Evolutionary conservation across 1,284 basidiomycete species (phyloP).

Genomic region (Apiotrichum gracile): DNA sequence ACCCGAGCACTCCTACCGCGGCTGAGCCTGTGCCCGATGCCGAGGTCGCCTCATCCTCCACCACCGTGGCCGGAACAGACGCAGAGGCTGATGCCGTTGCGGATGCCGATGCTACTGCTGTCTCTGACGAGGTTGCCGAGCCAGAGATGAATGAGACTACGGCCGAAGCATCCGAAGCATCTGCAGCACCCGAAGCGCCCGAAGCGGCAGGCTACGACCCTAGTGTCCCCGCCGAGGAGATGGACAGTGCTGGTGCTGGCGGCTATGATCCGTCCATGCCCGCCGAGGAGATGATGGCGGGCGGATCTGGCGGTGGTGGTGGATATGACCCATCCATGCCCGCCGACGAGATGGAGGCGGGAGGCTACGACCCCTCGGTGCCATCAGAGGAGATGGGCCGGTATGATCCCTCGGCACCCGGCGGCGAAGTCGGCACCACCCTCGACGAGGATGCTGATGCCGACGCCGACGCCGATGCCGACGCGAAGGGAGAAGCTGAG

Average conservation of each 20-base stretch:
- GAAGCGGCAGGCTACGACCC: slow-evolving; percentile 1
- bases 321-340: slow-evolving; percentile 1
- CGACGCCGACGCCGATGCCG: too few relatives aligned
- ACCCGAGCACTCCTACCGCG: not conserved
- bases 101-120: not conserved
- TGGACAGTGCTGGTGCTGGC: not conserved
- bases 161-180: slow-evolving; percentile 3
- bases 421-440: too few relatives aligned
- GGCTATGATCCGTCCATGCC: slow-evolving; percentile 5
- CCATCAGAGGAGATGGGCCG: not conserved
- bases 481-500: not conserved
- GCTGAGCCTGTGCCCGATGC: not conserved
- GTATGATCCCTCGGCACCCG: too few relatives aligned
- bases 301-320: not conserved
- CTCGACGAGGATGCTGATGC: too few relatives aligned
- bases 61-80: not conserved
- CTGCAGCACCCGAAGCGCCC: not conserved
- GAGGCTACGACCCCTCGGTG: too few relatives aligned
- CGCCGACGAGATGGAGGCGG: not conserved
- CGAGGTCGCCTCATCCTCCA: not conserved
- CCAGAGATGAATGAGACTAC: not conserved
- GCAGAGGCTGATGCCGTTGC: not conserved
- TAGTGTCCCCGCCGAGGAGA: slow-evolving; percentile 6
- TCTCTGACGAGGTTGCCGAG: slow-evolving; percentile 11
- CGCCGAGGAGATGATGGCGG: not conserved